Conservation (phyloP, 2,329 filamentous ascomycete genomes). For the Fusarium buxicola region DNA sequence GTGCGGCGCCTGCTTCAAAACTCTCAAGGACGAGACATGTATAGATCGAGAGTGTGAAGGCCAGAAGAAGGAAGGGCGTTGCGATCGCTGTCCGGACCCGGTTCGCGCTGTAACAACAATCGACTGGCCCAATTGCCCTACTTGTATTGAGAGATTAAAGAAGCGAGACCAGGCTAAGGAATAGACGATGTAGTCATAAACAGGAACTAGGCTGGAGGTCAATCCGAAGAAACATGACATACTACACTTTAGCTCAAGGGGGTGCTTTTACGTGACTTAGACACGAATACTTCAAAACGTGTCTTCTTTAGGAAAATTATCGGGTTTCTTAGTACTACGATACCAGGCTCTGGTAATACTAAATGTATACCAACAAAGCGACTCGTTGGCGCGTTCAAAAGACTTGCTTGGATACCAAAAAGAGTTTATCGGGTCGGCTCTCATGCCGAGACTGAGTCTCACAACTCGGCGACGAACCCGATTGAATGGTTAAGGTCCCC, state of each 20-base stretch:
- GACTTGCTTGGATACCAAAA: background rate
- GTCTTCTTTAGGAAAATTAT: too few species aligned
- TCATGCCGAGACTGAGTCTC: background rate
- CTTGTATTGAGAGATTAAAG: background rate
- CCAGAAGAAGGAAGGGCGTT: background rate
- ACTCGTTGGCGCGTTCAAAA: too few species aligned
- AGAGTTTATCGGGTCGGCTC: background rate
- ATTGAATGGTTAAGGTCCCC: background rate
- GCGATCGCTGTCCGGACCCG: background rate
- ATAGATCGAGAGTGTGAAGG: conserved; percentile 1
- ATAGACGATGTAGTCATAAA: too few species aligned
- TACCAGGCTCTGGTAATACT: too few species aligned
- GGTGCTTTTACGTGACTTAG: too few species aligned
- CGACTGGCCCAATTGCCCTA: background rate
- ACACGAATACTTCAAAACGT: too few species aligned
- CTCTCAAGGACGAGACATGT: background rate
- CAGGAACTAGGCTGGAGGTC: too few species aligned
- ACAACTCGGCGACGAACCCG: background rate
- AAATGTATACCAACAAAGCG: background rate
- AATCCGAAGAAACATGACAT: too few species aligned
- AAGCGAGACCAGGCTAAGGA: too few species aligned
- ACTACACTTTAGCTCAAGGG: too few species aligned
- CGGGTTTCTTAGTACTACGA: too few species aligned
- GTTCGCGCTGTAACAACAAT: background rate
- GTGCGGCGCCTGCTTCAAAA: background rate